Evolutionary conservation across 805 yeast species (phyloP), one percentile per base, ranked within the genome.

Genomic region (Sugiyamaella mastotermitis): DNA sequence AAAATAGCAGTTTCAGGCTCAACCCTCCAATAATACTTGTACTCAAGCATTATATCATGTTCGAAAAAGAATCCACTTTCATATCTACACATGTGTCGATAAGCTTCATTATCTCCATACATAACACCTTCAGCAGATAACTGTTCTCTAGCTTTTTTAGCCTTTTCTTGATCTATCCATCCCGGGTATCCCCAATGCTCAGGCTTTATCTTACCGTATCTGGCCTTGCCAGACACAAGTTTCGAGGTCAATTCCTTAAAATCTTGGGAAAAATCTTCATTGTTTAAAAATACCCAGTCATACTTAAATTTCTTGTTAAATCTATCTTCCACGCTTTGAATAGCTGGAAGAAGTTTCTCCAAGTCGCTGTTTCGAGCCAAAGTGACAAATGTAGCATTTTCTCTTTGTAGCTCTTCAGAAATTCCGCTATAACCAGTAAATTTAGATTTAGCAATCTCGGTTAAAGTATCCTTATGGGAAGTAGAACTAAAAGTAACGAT

Each of bases 271-370:
- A 84, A 84, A 2, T 72, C 74, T 44, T 66, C 72, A 52, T 84
- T 87, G 56, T 84, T 84, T 33, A 83, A 58, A 50, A 84, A 83
- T 2, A 82, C 79, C 85, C 87, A 83, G 57, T 83, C 92, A 53
- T 83, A 83, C 48, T 76, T 71, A 53, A 58, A 79, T 37, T 67
- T 62, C 29, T 53, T 24, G 58, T 83, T 83, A 64, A 81, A 83
- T 26, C 88, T 60, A 47, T 72, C 78, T 52, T 83, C 83, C 32
- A 78, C 74, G 40, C 70, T 69, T 46, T 75, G 71, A 35, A 83
- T 73, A 3, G 90, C 71, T 30, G 69, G 69, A 4, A 78, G 56
- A 54, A 83, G 65, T 10, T 61, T 62, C 52, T 68, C 72, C 3
- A 83, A 59, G 42, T 84, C 92, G 8, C 62, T 53, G 55, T 84